phyloP scores from a whole-genome alignment of 1,284 basidiomycete species.

The Tremellales sp. region DNA sequence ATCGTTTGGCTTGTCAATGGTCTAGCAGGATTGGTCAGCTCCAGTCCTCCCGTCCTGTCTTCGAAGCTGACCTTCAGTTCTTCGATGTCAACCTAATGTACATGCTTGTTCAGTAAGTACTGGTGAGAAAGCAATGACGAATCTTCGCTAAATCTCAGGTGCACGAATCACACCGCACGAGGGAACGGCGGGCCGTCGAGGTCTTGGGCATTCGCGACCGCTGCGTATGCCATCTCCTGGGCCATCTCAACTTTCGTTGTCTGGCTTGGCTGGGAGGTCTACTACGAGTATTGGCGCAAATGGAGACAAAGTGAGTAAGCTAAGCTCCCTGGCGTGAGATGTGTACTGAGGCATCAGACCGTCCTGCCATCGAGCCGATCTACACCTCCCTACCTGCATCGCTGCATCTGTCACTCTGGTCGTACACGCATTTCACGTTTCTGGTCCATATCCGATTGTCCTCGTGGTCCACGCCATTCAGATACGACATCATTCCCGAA shows the following conservation, averaged over 20 bases:
- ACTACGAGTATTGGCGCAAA: constrained; percentile 70
- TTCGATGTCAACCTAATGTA: constrained; percentile 39
- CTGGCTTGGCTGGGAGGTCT: constrained; percentile 70
- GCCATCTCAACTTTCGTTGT: constrained; percentile 67
- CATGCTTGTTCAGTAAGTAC: constrained; percentile 30
- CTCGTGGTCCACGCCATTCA: constrained; percentile 52
- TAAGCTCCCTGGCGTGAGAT: neutral
- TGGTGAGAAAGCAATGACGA: too few species aligned
- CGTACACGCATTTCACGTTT: constrained; percentile 77
- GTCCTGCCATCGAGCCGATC: constrained; percentile 71
- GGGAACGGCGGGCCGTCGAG: constrained; percentile 8
- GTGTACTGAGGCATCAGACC: constrained; percentile 53
- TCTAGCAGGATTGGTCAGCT: constrained; percentile 26
- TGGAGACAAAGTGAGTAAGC: constrained; percentile 75
- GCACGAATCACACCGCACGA: constrained; percentile 19
- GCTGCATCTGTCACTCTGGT: constrained; percentile 66
- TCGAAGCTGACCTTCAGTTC: constrained; percentile 22
- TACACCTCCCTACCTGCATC: constrained; percentile 73
- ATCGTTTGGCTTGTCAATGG: constrained; percentile 18
- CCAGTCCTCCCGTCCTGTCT: too few species aligned
- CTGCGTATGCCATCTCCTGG: constrained; percentile 62
- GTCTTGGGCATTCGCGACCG: constrained; percentile 31
- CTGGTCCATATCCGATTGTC: constrained; percentile 67
- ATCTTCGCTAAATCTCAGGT: too few species aligned
- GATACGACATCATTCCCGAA: constrained; percentile 56